These are phyloP conservation scores for Tricladium varicosporioides DNA, from an alignment of 2,329 filamentous ascomycete genomes.

Conservation along the genomic window DNA sequence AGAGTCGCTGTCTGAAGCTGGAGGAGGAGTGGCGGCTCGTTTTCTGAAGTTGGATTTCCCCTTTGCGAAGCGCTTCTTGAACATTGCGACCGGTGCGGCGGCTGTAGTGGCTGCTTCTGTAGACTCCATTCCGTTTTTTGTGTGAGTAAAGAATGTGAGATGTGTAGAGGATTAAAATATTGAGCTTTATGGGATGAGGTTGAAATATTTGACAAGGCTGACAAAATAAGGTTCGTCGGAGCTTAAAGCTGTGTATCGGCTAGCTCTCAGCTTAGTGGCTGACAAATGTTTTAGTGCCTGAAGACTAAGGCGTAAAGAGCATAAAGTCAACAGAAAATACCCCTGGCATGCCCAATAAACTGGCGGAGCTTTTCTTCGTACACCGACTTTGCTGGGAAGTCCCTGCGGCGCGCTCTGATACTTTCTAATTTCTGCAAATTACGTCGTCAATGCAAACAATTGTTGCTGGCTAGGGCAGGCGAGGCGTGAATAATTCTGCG, in stretches of 20 bases:
- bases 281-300: neutral
- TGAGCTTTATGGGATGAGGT: neutral
- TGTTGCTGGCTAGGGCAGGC: neutral
- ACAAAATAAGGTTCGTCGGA: neutral
- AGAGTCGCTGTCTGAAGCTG: constrained; percentile 59
- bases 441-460: constrained; percentile 11
- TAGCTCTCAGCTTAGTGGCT: neutral
- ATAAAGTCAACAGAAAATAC: neutral
- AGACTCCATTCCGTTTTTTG: constrained; percentile 1
- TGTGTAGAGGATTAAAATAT: neutral
- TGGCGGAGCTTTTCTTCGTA: neutral
- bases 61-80: constrained; percentile 84
- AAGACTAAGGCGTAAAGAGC: neutral
- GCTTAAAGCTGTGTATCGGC: neutral
- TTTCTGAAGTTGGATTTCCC: constrained; percentile 77
- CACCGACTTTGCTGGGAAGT: neutral
- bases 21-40: constrained; percentile 74
- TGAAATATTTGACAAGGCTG: constrained; percentile 3
- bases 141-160: neutral
- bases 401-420: neutral
- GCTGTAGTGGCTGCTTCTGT: neutral
- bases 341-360: neutral
- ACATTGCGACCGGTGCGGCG: constrained; percentile 53
- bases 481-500: constrained; percentile 10
- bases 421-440: constrained; percentile 30